Evolutionary conservation across 805 yeast genomes (phyloP).

Genomic region (Cyberlindnera saturnus): DNA sequence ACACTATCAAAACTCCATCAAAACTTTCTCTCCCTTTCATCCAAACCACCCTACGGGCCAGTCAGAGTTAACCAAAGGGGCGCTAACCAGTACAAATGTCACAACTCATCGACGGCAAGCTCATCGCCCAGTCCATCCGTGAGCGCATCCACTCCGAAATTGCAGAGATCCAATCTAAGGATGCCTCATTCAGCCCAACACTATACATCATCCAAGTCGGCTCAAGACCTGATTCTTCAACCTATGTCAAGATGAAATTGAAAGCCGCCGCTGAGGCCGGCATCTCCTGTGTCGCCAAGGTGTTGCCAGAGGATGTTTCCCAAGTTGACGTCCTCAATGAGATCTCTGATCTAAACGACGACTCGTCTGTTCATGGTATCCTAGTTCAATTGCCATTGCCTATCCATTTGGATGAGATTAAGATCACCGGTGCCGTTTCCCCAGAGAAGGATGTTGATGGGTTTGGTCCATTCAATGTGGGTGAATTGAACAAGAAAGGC

Average conservation of each 20-base stretch:
- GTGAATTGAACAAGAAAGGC: conserved; percentile 82
- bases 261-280: conserved; percentile 86
- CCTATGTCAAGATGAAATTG: conserved; percentile 87
- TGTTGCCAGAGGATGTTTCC: conserved; percentile 54
- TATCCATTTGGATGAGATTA: conserved; percentile 66
- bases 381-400: conserved; percentile 92
- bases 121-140: conserved; percentile 48
- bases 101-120: conserved; percentile 52
- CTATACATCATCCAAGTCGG: conserved; percentile 89
- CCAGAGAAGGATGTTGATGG: conserved; percentile 93
- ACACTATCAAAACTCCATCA: not conserved
- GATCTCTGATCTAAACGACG: conserved; percentile 62
- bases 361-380: conserved; percentile 76
- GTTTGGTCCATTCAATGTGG: conserved; percentile 81
- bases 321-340: conserved; percentile 55
- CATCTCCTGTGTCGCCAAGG: conserved; percentile 59
- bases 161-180: conserved; percentile 31
- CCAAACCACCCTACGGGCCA: no score
- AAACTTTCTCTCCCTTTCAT: not conserved
- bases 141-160: conserved; percentile 47
- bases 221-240: conserved; percentile 79
- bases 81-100: no score
- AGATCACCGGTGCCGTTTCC: conserved; percentile 74
- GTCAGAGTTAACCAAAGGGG: no score
- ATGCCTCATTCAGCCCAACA: conserved; percentile 60